Evolutionary conservation across 176 grass and related monocot genomes (phyloP), one percentile per base, ranked within the genome.

Genomic region (Ananas comosus): DNA sequence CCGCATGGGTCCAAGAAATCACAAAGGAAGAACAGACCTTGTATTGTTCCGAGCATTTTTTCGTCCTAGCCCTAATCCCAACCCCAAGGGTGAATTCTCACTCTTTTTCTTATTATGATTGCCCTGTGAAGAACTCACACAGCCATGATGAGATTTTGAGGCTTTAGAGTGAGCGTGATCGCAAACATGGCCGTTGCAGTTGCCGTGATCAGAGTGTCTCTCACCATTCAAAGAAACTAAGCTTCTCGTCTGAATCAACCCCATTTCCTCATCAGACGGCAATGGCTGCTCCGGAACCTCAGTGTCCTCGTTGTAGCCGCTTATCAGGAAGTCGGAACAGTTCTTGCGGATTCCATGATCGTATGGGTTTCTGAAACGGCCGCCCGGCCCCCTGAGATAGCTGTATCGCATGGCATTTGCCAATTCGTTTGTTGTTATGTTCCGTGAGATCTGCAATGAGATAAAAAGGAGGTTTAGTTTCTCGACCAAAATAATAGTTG

Each of bases 361-460:
- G 1, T 84, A 99, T 0, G 95, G 95, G 42, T 99, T 99, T 76
- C 87, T 83, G 76, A 99, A 99, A 80, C 78, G 82, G 42, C 95
- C 90, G 48, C 75, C 95, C 19, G 90, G 82, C 12, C 95, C 95
- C 87, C 78, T 85, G 49, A 99, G 90, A 75, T 99, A 99, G 68
- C 70, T 68, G 49, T 99, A 99, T 69, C 95, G 86, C 87, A 84
- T 78, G 18, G 87, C 83, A 74, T 99, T 99, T 53, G 87, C 87
- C 87, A 94, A 82, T 74, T 99, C 95, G 13, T 99, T 99, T 73
- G 95, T 99, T 66, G 95, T 99, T 82, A 99, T 91, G 74, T 99
- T 99, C 74, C 80, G 80, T 53, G 90, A 78, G 69, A 99, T 99
- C 95, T 99, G 70, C 48, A 80, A 66, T 67, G 64, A 59, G n/a